Conservation (phyloP, 139 green algal genomes). For the Diplosphaera chodatii region DNA sequence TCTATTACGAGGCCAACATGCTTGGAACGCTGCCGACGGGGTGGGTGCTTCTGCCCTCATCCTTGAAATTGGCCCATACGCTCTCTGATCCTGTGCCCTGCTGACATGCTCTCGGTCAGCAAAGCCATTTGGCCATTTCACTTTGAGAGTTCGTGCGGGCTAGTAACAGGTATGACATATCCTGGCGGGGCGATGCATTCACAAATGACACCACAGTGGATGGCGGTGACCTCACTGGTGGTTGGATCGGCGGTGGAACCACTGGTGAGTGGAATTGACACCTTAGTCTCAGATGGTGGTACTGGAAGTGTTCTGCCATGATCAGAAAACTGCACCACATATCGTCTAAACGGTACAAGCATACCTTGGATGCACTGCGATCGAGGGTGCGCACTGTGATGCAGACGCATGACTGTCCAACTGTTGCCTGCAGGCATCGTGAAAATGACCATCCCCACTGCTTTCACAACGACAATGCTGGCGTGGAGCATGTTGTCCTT, state of each 20-base stretch:
- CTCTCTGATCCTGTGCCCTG: too few species aligned
- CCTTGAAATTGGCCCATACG: too few species aligned
- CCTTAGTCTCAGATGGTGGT: too few species aligned
- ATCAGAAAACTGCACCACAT: too few species aligned
- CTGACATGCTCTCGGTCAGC: too few species aligned
- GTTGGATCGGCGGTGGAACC: slow-evolving; percentile 34
- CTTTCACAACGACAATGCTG: slow-evolving; percentile 60
- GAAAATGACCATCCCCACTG: slow-evolving; percentile 65
- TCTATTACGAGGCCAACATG: not conserved
- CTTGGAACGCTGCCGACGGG: not conserved
- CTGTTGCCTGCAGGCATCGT: slow-evolving; percentile 36
- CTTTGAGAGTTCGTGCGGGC: too few species aligned
- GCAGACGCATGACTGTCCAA: too few species aligned
- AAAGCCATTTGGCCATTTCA: too few species aligned
- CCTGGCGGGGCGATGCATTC: slow-evolving; percentile 8
- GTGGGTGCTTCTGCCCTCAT: not conserved
- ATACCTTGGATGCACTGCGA: not conserved
- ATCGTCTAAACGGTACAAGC: too few species aligned
- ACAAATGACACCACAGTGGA: not conserved
- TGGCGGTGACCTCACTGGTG: slow-evolving; percentile 28
- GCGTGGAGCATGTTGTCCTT: slow-evolving; percentile 63
- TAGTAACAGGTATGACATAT: slow-evolving; percentile 1
- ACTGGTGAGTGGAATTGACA: slow-evolving; percentile 16
- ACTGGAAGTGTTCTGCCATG: too few species aligned
- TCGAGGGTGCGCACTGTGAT: not conserved